Conservation (phyloP, 2,329 filamentous ascomycete genomes). For the Aspergillus puulaauensis region DNA sequence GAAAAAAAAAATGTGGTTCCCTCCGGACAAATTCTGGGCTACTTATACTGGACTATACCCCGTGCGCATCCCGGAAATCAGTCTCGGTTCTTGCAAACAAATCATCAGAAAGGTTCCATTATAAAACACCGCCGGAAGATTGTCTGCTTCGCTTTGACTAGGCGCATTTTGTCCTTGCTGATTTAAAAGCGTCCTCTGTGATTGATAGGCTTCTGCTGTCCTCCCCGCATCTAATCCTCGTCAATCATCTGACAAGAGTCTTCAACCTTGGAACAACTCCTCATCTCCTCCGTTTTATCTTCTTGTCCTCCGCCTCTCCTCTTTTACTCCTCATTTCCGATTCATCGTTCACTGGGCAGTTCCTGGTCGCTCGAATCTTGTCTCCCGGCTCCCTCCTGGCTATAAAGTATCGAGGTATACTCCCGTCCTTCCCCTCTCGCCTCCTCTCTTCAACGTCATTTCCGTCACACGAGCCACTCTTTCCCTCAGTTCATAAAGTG, state of each 20-base stretch:
- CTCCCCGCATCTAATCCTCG: constrained; percentile 8
- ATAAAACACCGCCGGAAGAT: background rate
- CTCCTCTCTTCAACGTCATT: constrained; percentile 2
- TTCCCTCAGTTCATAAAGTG: background rate
- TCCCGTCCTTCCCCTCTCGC: background rate
- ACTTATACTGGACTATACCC: background rate
- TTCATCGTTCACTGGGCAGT: constrained; percentile 14
- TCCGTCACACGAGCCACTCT: constrained; percentile 6
- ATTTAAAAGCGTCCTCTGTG: background rate
- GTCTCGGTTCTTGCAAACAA: constrained; percentile 6
- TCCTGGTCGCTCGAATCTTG: background rate
- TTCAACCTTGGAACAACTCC: background rate
- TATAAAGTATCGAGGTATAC: constrained; percentile 3
- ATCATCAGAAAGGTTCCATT: background rate
- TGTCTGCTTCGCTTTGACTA: background rate
- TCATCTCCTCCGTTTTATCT: background rate
- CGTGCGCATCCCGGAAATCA: background rate
- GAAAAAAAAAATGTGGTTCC: background rate
- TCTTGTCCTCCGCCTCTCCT: constrained; percentile 5
- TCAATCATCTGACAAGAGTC: constrained; percentile 10
- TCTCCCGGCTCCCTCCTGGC: background rate
- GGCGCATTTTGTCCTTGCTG: background rate
- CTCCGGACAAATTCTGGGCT: background rate
- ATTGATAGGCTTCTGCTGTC: background rate
- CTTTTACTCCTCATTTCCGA: constrained; percentile 8